Base-by-base conservation (phyloP, 73 alveolate species). In the Paramecium biaurelia region DNA sequence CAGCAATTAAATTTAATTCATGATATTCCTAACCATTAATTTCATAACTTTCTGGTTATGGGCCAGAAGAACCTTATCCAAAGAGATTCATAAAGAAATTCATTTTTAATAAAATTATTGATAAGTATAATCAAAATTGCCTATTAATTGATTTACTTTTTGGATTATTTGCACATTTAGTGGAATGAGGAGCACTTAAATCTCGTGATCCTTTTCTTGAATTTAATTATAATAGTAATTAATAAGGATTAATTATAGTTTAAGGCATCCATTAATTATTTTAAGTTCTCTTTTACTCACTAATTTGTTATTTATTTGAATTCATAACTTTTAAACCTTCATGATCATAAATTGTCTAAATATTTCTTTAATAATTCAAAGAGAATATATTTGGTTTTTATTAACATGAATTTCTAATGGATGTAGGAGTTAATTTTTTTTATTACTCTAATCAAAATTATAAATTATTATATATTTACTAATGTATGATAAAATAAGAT, bases 141-240 rank as follows among this genome's bases (percentile, higher is more conserved):
- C 84, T 21, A 26, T 63, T 30, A 63, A 32, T 63, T 24, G 84
- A 63, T 63, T 32, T 26, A 63, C 84, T 41, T 42, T 41, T 79
- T 18, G 45, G 42, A 24, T 41, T 43, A 6, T 32, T 63, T 3
- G 84, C 68, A n/a, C 68, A 63, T 32, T 63, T 63, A 0, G 45
- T 32, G 11, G 84, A 43, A 41, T 79, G 42, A 18, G 90, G 90
- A 43, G 34, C 76, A 79, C 90, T 79, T 21, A 41, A 43, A 79
- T 79, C 90, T 79, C 90, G 47, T 15, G 90, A 79, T 42, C 43
- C 72, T 18, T 79, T 79, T 14, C 90, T 79, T 24, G 90, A 79
- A 79, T 79, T 79, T 35, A 79, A 47, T n/a, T 45, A 45, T 79
- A 43, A 47, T 37, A 58, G 28, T 23, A 79, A 79, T 79, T 79